Base-by-base conservation (phyloP, 805 yeast genomes). In the Saccharomycopsis amapae region DNA sequence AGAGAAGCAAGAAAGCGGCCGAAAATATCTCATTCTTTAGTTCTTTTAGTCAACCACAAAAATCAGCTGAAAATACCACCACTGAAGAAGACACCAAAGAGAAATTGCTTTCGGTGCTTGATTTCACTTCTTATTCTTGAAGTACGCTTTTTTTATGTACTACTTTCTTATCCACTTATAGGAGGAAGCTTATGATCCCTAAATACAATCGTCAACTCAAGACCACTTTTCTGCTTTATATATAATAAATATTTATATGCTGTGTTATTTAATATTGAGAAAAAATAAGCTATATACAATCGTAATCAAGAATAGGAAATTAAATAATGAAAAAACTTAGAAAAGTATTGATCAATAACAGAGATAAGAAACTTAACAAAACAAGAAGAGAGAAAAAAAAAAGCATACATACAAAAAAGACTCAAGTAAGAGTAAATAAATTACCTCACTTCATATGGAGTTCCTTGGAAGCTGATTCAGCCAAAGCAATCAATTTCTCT, bases 401-500 rank as follows among this genome's bases (percentile, higher is more conserved):
- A 12, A 12, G 4, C 12, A 15, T 6, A 23, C 17, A 5, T 22
- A 15, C 24, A 41, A 32, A 23, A 25, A 10, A 19, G 25, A 13
- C 25, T 9, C 23, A 12, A 5, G 15, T 3, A 3, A 9, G 10
- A 33, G 5, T 3, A 7, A 17, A 18, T 31, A 41, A 5, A 13
- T 9, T 9, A 7, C 10, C 22, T 32, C 19, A 32, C 7, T 32
- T 10, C 19, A 36, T 20, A 12, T 38, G 33, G 18, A 45, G 32
- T 24, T 45, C 49, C 22, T 36, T 40, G 54, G 53, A 36, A 55
- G 50, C 60, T 13, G 72, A 66, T 51, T 75, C 79, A 30, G 79
- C 75, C 15, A 76, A 72, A 9, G 72, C 71, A 50, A 75, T 72
- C 67, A 81, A 70, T 60, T 83, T 81, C 60, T 85, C 94, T 53